Base-by-base conservation (phyloP, 208 protist genomes). In the Wallacemonas sp. region DNA sequence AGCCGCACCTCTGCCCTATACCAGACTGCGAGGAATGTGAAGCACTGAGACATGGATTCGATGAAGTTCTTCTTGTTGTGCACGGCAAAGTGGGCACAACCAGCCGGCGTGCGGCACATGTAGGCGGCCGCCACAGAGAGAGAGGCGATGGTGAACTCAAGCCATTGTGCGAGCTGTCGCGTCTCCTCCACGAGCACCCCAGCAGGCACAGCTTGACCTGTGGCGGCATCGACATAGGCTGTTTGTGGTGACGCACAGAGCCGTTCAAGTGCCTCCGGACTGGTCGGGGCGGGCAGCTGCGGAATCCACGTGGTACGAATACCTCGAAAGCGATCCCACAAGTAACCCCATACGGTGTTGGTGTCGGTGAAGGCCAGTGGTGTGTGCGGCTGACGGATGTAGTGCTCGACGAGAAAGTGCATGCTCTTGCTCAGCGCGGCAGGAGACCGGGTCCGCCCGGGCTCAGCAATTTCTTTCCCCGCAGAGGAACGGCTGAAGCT, bases 371-470 rank as follows among this genome's bases (percentile, higher is more conserved):
- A 88, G 41, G 80, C 77, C 36, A 82, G 70, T 0, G 80, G 51
- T 3, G 81, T 83, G 80, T 89, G 84, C 14, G 88, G 85, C 11
- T 63, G 60, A 21, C 88, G 88, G 33, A 95, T 68, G 66, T 88
- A 95, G 75, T 89, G 75, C 55, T 95, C 75, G 0, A 91, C 88
- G 19, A 95, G 75, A 55, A 95, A 91, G 75, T 95, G 88, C 85
- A 95, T 91, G 36, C 72, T 63, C 68, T 95, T 95, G 66, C 91
- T 84, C 39, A 95, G 77, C 34, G 88, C 85, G 6, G 75, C 59
- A 4, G 85, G 80, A 14, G 78, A 82, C 61, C 88, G 88, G n/a
- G 86, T 70, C 21, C 65, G 49, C 17, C 30, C 53, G 15, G 72
- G 69, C 51, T 85, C 80, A 24, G 71, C 72, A 21, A 89, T 77